phyloP scores from a whole-genome alignment of 2,329 filamentous ascomycete genomes.

The Trichoderma sp. region DNA sequence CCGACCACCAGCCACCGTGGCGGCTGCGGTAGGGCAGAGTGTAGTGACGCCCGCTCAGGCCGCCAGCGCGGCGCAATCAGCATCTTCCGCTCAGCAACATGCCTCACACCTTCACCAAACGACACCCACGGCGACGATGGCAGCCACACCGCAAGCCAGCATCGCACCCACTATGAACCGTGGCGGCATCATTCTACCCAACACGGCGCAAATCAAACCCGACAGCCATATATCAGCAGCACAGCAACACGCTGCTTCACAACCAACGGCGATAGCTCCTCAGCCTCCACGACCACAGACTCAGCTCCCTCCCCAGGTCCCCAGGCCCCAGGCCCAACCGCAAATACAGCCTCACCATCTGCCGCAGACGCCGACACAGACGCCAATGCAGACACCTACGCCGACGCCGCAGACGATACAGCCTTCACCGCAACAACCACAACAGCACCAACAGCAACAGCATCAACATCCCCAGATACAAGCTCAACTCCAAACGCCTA shows the following conservation, averaged over 20 bases:
- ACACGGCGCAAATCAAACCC: slow-evolving; percentile 32
- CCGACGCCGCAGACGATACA: background rate
- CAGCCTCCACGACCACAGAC: slow-evolving; percentile 34
- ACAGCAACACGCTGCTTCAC: slow-evolving; percentile 36
- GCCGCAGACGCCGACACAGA: slow-evolving; percentile 29
- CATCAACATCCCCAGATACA: background rate
- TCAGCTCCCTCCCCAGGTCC: slow-evolving; percentile 36
- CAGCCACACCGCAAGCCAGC: slow-evolving; percentile 7
- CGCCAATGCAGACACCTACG: slow-evolving; percentile 32
- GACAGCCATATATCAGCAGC: slow-evolving; percentile 31
- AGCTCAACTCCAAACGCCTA: background rate
- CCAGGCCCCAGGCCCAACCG: slow-evolving; percentile 28
- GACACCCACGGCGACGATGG: slow-evolving; percentile 6
- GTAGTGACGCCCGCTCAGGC: slow-evolving; percentile 41
- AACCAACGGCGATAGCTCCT: slow-evolving; percentile 34
- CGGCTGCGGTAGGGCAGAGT: slow-evolving; percentile 33
- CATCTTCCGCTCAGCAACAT: slow-evolving; percentile 27
- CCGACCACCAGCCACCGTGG: slow-evolving; percentile 31
- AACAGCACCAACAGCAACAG: background rate
- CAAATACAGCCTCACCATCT: slow-evolving; percentile 30
- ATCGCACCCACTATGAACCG: slow-evolving; percentile 1
- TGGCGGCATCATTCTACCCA: slow-evolving; percentile 20
- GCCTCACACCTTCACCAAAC: slow-evolving; percentile 29
- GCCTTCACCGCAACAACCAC: background rate
- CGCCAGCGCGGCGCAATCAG: slow-evolving; percentile 35